Base-by-base conservation (phyloP, 352 stramenopile species). In the Halophytophthora batemanensis region DNA sequence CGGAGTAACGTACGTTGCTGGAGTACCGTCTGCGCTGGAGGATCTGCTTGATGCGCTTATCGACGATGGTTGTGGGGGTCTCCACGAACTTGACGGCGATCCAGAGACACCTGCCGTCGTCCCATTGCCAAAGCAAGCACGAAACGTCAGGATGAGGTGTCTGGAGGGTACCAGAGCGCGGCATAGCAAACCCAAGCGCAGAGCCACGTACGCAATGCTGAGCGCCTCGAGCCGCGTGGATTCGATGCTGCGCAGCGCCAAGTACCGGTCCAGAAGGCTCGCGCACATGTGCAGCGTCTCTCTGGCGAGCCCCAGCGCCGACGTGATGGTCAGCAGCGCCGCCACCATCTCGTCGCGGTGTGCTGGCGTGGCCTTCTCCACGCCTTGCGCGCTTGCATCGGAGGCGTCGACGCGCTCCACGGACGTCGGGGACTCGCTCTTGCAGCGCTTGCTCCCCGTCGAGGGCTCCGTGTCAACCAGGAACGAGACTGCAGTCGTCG, bases 31-130 rank as follows among this genome's bases (percentile, higher is more conserved):
- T 60, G 21, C 71, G 63, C 56, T 88, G 72, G 3, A 86, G 49
- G 53, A 84, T 87, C 23, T 68, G 59, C 52, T 87, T 87, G 51
- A 89, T 82, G 18, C 44, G 57, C 45, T 86, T 84, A 23, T 69
- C 53, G 3, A 48, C 63, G 52, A 87, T 87, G 19, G 71, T 88
- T 37, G 58, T 61, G 1, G 75, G 69, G 0, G 75, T 86, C 52
- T 89, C 74, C 6, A 82, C 65, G 29, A 89, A 87, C 61, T 89
- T 87, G 60, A 86, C 71, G 7, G 78, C 73, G 29, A 89, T 77
- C 78, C 78, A 87, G 10, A 89, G 62, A 15, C 75, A 89, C 1
- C 73, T 86, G 49, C 19, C 55, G 6, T 38, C 22, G 7, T 15
- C 13, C 37, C 18, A 45, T 18, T 22, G 49, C 37, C 15, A 43